Base-by-base conservation (phyloP, 2,329 filamentous ascomycete genomes). In the Alternaria sp. region DNA sequence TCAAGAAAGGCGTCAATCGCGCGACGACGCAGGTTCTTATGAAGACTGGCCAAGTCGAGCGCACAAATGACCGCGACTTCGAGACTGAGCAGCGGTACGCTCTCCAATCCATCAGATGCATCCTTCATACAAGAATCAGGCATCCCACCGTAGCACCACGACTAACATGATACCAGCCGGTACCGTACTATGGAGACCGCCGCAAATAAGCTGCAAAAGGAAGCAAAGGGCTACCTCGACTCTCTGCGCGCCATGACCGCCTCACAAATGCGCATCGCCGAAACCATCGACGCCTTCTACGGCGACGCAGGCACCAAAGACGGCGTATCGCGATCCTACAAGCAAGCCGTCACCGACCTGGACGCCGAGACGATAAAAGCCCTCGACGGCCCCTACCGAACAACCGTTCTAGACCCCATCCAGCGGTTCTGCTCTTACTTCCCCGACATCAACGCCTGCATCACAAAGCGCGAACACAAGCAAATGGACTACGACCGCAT, bases 1-100 rank as follows among this genome's bases (percentile, higher is more conserved):
- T 94, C 85, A 94, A 96, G 85, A 97, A 97, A 82, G 96, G 96
- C 89, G 94, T 98, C 85, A 95, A 96, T 86, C 93, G 96, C 85
- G 95, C 95, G 76, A 97, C 95, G 82, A 99, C 96, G 84, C 94
- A 97, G 90, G 95, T 98, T 67, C 97, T 99, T 93, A 98, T 99
- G 95, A 99, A 99, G 88, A 97, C 72, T 89, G 93, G 96, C 64
- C 96, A 98, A 85, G 96, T 99, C 75, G 96, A 99, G 83, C 95
- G 96, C 84, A 99, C 96, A 25, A 97, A 95, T 81, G 96, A 99
- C 84, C 93, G 96, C 72, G 96, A 98, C 81, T 99, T 98, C 82
- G 96, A 98, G 83, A 95, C 98, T 57, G 96, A 99, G 82, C 93
- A 97, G 82, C 90, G 92, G 91, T 94, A 81, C 45, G 80, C 47